Conservation (phyloP, 176 grass and related monocot genomes). For the Hordeum marinum region DNA sequence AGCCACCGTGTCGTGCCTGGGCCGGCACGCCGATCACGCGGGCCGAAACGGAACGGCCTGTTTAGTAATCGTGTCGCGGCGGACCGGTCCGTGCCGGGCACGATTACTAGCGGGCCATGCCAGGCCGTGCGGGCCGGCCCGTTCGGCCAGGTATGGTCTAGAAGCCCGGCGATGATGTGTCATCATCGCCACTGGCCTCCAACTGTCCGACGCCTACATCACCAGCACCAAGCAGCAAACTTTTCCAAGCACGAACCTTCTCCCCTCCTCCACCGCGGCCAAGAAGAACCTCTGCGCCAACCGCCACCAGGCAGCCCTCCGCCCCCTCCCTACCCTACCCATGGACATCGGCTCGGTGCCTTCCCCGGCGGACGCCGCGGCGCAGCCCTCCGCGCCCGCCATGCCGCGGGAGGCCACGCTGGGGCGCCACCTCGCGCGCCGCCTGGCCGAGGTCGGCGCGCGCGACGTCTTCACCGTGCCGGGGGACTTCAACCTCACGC, state of each 20-base stretch:
- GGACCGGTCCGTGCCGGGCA: no score
- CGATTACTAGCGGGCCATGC: no score
- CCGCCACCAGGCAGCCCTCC: background rate
- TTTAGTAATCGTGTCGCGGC: no score
- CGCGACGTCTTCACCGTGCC: slow-evolving; percentile 46
- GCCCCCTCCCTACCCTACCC: background rate
- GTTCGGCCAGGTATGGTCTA: no score
- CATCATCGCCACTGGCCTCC: background rate
- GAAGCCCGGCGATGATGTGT: background rate
- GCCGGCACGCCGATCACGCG: no score
- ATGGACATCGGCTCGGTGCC: slow-evolving; percentile 22
- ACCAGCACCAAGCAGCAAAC: background rate
- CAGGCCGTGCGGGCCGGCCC: no score
- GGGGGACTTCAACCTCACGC: slow-evolving; percentile 62
- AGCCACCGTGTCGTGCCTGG: no score
- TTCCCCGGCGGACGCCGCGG: background rate
- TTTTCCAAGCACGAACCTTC: no score
- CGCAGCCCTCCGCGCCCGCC: background rate
- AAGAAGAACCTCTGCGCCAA: background rate
- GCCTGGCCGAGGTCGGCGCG: slow-evolving; percentile 43
- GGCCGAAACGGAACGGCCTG: no score
- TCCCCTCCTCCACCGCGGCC: background rate
- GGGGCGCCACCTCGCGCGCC: slow-evolving; percentile 49
- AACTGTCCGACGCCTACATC: background rate
- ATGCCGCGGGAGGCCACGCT: slow-evolving; percentile 18